Conservation (phyloP, 176 grass and related monocot genomes). For the Aegilops bicornis region DNA sequence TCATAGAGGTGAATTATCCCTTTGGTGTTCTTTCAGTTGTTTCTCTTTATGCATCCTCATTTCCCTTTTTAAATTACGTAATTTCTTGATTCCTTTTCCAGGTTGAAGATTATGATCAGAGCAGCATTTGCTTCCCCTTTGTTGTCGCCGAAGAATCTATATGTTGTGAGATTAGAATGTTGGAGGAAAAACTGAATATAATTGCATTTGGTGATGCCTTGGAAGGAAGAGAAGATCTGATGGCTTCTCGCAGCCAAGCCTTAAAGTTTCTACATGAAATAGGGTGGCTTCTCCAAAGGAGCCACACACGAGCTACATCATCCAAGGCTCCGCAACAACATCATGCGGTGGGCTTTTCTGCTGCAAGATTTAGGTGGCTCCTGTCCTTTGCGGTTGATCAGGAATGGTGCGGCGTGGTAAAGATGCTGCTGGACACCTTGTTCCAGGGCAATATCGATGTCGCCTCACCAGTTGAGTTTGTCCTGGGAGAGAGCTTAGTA, state of each 20-base stretch:
- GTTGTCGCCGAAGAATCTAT: slow-evolving; percentile 65
- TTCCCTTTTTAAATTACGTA: neutral
- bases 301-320: slow-evolving; percentile 20
- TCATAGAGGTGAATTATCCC: slow-evolving; percentile 67
- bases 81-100: slow-evolving; percentile 17
- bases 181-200: slow-evolving; percentile 55
- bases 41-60: slow-evolving; percentile 1
- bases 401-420: slow-evolving; percentile 63
- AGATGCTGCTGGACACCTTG: slow-evolving; percentile 60
- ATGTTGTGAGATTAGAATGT: slow-evolving; percentile 58
- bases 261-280: slow-evolving; percentile 65
- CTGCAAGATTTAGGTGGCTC: slow-evolving; percentile 48
- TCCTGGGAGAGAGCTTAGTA: slow-evolving; percentile 39
- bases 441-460: slow-evolving; percentile 47
- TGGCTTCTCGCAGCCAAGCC: slow-evolving; percentile 12
- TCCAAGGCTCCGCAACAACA: slow-evolving; percentile 18
- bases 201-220: slow-evolving; percentile 29
- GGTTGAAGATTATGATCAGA: slow-evolving; percentile 74
- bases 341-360: slow-evolving; percentile 29
- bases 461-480: slow-evolving; percentile 51
- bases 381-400: slow-evolving; percentile 52
- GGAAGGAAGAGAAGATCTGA: slow-evolving; percentile 9
- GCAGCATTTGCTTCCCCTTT: slow-evolving; percentile 77
- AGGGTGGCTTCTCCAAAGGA: slow-evolving; percentile 65
- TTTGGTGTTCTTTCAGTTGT: neutral